Evolutionary conservation across 331 rosid species (phyloP).

Genomic region (Dryas integrifolia): DNA sequence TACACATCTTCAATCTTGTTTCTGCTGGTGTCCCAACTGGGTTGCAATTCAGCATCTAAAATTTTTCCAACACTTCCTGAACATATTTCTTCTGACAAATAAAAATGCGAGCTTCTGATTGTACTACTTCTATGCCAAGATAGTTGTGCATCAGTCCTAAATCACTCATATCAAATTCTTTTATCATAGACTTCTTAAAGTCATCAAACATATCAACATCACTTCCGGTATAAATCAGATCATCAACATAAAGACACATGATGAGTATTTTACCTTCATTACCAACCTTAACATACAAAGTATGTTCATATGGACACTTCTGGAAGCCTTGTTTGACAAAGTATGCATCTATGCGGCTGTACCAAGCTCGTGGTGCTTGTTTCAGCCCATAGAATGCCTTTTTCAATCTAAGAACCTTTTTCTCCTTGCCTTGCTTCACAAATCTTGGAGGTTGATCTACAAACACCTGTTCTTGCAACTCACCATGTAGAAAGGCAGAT

Average conservation of each 20-base stretch:
- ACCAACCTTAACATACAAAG: neutral
- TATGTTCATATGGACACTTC: neutral
- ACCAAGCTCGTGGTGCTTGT: neutral
- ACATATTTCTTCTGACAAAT: neutral
- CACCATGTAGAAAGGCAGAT: neutral
- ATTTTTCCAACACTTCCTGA: neutral
- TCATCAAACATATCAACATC: neutral
- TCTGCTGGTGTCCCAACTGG: neutral
- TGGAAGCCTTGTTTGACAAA: neutral
- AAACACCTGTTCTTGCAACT: neutral
- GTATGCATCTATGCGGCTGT: neutral
- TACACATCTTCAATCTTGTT: neutral
- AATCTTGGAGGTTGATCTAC: neutral
- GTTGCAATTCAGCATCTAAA: neutral
- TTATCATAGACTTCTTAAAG: neutral
- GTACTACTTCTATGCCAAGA: neutral
- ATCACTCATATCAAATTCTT: no score
- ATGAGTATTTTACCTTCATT: neutral
- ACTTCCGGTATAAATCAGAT: neutral
- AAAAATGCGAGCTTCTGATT: neutral
- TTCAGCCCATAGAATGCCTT: neutral
- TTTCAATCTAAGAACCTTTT: neutral
- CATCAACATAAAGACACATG: neutral
- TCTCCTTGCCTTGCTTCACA: neutral
- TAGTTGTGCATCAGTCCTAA: neutral